A percentile compares a stretch with the other conserved stretches of the same genome.
These are phyloP conservation scores for Sporothrix pseudoabietina DNA, from an alignment of 2,329 filamentous ascomycete species.

Conservation along the genomic window DNA sequence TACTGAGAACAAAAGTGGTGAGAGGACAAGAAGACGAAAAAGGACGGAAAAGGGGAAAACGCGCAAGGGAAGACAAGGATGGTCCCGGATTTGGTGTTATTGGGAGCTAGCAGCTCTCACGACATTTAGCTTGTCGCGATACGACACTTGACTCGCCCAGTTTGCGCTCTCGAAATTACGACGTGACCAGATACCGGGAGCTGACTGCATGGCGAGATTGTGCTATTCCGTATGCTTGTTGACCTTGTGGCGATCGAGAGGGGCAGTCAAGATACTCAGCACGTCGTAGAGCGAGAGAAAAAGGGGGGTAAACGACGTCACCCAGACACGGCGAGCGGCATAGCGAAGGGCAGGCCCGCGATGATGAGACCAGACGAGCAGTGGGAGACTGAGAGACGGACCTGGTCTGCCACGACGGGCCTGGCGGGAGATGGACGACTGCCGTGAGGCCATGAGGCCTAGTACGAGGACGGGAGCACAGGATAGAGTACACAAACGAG, in stretches of 20 bases:
- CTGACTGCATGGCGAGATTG: constrained; percentile 12
- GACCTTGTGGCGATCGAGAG: background rate
- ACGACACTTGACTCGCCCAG: background rate
- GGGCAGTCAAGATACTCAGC: background rate
- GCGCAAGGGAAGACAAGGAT: constrained; percentile 3
- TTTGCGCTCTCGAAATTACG: background rate
- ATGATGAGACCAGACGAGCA: background rate
- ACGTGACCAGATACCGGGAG: background rate
- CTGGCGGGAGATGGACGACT: constrained; percentile 9
- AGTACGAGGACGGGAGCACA: background rate
- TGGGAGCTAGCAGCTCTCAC: background rate
- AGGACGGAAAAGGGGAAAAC: background rate
- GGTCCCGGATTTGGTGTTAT: constrained; percentile 7
- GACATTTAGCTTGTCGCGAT: background rate
- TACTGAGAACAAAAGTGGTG: background rate
- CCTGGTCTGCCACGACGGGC: background rate
- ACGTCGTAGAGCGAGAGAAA: background rate
- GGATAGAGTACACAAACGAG: background rate
- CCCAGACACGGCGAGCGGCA: constrained; percentile 2
- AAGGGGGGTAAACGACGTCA: constrained; percentile 17
- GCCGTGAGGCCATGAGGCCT: background rate
- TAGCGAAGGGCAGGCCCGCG: constrained; percentile 7
- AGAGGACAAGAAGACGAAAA: background rate
- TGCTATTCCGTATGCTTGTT: background rate
- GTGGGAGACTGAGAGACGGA: background rate